Conservation (phyloP, 345 rosid species). For the Firmiana major region DNA sequence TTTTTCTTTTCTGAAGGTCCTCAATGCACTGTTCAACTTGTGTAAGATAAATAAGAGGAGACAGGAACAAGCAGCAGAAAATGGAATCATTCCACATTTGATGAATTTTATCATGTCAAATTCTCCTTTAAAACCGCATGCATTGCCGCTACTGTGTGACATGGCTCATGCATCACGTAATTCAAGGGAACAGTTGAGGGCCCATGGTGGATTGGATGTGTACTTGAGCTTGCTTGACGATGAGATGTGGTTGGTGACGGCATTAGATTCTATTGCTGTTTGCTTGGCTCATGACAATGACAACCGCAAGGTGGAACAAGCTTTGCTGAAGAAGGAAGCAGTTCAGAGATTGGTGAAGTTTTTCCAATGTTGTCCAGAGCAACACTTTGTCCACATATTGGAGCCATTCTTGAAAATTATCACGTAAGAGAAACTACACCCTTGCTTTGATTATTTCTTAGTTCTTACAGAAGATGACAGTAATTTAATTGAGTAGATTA, state of each 20-base stretch:
- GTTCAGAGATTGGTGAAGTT: slow-evolving; percentile 83
- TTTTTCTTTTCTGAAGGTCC: slow-evolving; percentile 57
- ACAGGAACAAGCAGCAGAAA: slow-evolving; percentile 99
- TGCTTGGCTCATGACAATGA: slow-evolving; percentile 99
- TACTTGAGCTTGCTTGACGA: slow-evolving; percentile 89
- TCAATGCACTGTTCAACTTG: slow-evolving; percentile 87
- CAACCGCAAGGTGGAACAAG: slow-evolving; percentile 91
- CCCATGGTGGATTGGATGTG: slow-evolving; percentile 94
- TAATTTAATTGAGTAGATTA: background rate
- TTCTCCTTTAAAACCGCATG: slow-evolving; percentile 76
- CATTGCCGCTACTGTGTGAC: slow-evolving; percentile 91
- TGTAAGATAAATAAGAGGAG: slow-evolving; percentile 99
- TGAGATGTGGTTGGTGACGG: slow-evolving; percentile 83
- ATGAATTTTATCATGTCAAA: slow-evolving; percentile 77
- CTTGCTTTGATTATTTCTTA: slow-evolving; percentile 1
- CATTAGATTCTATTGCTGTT: slow-evolving; percentile 92
- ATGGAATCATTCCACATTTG: slow-evolving; percentile 97
- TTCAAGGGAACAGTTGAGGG: slow-evolving; percentile 95
- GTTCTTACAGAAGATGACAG: background rate
- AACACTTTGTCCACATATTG: slow-evolving; percentile 89
- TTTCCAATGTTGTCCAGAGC: slow-evolving; percentile 94
- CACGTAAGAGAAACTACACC: slow-evolving; percentile 46
- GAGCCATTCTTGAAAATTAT: slow-evolving; percentile 98
- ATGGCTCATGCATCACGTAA: slow-evolving; percentile 99
- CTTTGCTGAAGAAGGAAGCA: slow-evolving; percentile 83